These are phyloP conservation scores for Pyrenochaeta sp. DNA, from an alignment of 2,329 filamentous ascomycete species.

Conservation along the genomic window DNA sequence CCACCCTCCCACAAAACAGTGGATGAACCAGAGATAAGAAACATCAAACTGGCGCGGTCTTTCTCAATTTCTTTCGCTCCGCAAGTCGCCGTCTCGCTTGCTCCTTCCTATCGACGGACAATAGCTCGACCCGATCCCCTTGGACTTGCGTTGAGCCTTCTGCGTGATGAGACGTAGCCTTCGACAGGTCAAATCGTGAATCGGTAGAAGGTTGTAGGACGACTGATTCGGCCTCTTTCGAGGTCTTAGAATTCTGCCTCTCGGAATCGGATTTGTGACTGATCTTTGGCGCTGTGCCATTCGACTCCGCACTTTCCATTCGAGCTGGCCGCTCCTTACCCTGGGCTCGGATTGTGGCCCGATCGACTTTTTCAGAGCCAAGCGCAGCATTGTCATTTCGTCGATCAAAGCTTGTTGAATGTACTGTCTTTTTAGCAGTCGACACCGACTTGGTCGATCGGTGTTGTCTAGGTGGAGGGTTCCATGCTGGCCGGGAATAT, in stretches of 20 bases:
- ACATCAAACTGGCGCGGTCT: conserved; percentile 17
- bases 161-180: conserved; percentile 33
- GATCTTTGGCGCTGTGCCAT: conserved; percentile 4
- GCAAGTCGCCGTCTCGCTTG: conserved; percentile 36
- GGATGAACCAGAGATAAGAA: not conserved
- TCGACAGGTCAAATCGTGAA: conserved; percentile 30
- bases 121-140: conserved; percentile 25
- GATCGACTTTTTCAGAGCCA: conserved; percentile 4
- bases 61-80: conserved; percentile 39
- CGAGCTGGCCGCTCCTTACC: conserved; percentile 3
- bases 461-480: conserved; percentile 27
- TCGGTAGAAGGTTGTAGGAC: conserved; percentile 17
- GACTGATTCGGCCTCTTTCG: conserved; percentile 1
- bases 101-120: conserved; percentile 35
- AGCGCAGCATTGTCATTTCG: conserved; percentile 4
- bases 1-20: not conserved
- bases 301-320: conserved; percentile 11
- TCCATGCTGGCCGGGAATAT: conserved; percentile 34
- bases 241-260: not conserved
- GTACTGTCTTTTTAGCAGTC: conserved; percentile 7
- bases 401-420: conserved; percentile 4
- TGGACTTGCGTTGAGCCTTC: conserved; percentile 30
- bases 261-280: not conserved
- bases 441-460: conserved; percentile 28
- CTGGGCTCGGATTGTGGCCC: not conserved